These are phyloP conservation scores for Coniochaeta ligniaria DNA, from an alignment of 2,329 filamentous ascomycete genomes.

Conservation along the genomic window DNA sequence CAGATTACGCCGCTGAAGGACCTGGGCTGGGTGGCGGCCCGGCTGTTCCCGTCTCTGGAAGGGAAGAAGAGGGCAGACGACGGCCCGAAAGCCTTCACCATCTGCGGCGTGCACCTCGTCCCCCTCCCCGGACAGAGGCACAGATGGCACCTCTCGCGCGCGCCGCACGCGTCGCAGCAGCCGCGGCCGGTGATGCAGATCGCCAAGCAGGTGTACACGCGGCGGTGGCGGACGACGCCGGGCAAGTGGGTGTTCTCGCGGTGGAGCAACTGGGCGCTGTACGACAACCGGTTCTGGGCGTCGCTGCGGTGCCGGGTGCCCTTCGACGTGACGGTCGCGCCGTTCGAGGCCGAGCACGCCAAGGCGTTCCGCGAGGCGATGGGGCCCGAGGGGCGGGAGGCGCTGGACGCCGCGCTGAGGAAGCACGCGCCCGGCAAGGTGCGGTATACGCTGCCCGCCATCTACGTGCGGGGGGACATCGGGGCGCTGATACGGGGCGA, in stretches of 20 bases:
- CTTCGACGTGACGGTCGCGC: constrained; percentile 33
- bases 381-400: constrained; percentile 18
- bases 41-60: constrained; percentile 40
- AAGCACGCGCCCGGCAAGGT: constrained; percentile 46
- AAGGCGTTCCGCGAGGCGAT: constrained; percentile 42
- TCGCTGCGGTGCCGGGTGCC: constrained; percentile 35
- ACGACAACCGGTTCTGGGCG: constrained; percentile 59
- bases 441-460: constrained; percentile 46
- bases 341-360: constrained; percentile 34
- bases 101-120: constrained; percentile 40
- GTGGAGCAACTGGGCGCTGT: constrained; percentile 32
- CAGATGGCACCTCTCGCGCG: constrained; percentile 38
- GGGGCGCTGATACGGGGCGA: constrained; percentile 7
- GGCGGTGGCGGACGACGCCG: constrained; percentile 5
- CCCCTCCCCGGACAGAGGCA: constrained; percentile 21
- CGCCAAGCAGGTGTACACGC: constrained; percentile 5
- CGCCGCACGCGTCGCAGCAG: constrained; percentile 33
- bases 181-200: constrained; percentile 22
- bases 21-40: constrained; percentile 36
- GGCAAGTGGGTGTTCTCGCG: constrained; percentile 16
- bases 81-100: constrained; percentile 28
- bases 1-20: constrained; percentile 32
- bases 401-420: constrained; percentile 35
- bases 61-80: constrained; percentile 4
- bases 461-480: constrained; percentile 38